These are phyloP conservation scores for Talaromyces nanjingensis DNA, from an alignment of 495 filamentous ascomycete genomes.

Conservation along the genomic window DNA sequence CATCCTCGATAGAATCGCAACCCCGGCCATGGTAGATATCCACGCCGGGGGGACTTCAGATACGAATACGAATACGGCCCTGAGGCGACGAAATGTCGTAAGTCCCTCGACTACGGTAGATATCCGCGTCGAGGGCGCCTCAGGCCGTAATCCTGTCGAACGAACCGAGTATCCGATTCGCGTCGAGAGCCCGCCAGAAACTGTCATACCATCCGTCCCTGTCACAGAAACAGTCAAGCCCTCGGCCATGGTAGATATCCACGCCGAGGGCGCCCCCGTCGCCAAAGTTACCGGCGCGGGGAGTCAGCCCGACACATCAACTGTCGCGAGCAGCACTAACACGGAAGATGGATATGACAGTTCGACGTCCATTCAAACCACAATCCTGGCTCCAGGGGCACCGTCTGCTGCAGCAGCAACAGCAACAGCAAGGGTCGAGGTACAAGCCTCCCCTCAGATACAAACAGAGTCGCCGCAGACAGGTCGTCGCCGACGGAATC, in stretches of 20 bases:
- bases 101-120: not conserved
- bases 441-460: not conserved
- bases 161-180: no score
- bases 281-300: not conserved
- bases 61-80: not conserved
- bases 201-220: not conserved
- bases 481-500: not conserved
- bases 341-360: not conserved
- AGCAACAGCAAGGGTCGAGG: not conserved
- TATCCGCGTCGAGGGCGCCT: not conserved
- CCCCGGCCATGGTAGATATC: not conserved
- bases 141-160: not conserved
- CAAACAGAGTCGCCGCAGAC: not conserved
- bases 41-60: not conserved
- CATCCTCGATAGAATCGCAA: not conserved
- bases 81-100: not conserved
- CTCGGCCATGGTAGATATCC: not conserved
- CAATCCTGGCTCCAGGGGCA: not conserved
- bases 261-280: not conserved
- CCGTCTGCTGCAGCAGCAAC: not conserved
- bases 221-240: not conserved
- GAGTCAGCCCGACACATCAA: no score
- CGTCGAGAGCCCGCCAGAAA: not conserved
- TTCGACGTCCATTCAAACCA: not conserved
- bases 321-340: no score